Evolutionary conservation across 208 protist species (phyloP).

Genomic region (Acanthamoeba royreba): DNA sequence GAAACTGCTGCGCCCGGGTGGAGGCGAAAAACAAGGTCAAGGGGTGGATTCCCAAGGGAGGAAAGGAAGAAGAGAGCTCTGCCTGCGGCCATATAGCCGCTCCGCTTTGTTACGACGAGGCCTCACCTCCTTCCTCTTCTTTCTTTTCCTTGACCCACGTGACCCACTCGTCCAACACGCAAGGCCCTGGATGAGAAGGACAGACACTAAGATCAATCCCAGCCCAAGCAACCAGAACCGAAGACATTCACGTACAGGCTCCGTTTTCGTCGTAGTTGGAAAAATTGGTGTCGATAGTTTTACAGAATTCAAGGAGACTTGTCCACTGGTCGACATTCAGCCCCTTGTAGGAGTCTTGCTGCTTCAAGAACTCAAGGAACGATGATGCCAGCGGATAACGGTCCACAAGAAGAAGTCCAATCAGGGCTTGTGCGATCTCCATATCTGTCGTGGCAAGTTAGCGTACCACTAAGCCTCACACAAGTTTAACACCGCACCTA

Average conservation of each 20-base stretch:
- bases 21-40: too few species aligned
- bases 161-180: conserved; percentile 46
- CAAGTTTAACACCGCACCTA: neutral
- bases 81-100: too few species aligned
- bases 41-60: too few species aligned
- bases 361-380: conserved; percentile 42
- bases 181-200: conserved; percentile 6
- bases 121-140: neutral
- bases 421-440: neutral
- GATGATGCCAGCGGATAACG: neutral
- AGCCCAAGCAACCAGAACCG: neutral
- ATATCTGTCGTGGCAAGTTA: too few species aligned
- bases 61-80: too few species aligned
- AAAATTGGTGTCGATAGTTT: conserved; percentile 28
- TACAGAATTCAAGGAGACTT: conserved; percentile 48
- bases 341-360: conserved; percentile 41
- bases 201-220: too few species aligned
- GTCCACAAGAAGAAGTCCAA: neutral
- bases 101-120: too few species aligned
- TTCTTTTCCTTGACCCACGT: conserved; percentile 17
- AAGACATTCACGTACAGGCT: neutral
- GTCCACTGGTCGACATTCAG: conserved; percentile 45
- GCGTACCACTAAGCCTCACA: too few species aligned
- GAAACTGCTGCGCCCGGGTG: too few species aligned
- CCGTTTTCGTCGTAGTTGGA: conserved; percentile 50